Base-by-base conservation (phyloP, 2,329 filamentous ascomycete species). In the Fusarium azukiicola region DNA sequence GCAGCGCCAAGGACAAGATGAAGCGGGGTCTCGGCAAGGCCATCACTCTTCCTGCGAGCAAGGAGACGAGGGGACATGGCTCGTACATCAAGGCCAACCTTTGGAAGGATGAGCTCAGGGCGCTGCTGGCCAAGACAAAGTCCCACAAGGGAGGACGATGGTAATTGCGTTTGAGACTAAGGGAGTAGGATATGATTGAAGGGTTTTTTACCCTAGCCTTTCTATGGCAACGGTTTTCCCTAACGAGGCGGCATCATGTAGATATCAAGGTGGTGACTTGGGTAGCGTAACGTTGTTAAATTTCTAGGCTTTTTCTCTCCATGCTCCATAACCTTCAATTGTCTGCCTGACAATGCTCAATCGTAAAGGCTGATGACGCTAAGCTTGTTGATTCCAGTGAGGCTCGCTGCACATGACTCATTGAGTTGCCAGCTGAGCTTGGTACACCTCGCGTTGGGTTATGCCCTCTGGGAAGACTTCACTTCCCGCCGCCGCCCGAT, bases 71-170 rank as follows among this genome's bases (percentile, higher is more conserved):
- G 17, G 76, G 76, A 0, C 76, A 79, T 17, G 50, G 77, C 40
- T 77, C 74, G n/a, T 79, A 79, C 14, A 77, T 79, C 23, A 67
- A 61, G 56, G 74, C 77, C 5, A 44, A 66, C 3, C 56, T 79
- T 14, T 79, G 77, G 76, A 79, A 79, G 8, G 47, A 61, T 9
- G 77, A 77, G 32, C 58, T 79, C 16, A 42, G 69, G 46, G 56
- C 69, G 14, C 47, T 66, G 16, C 19, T 66, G 63, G 19, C 44
- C 27, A 66, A 47, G 27, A 66, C 63, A 46, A 32, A 64, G 40
- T 38, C 63, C 7, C 38, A 16, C n/a, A 61, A 23, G 21, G 56
- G 56, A 40, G 56, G 36, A 6, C 56, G 36, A 61, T 61, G 54
- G 54, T 61, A 61, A 16, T 61, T 21, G 32, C 19, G 36, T 36